Base-by-base conservation (phyloP, 2,329 filamentous ascomycete genomes). In the Hypoxylon sp. region DNA sequence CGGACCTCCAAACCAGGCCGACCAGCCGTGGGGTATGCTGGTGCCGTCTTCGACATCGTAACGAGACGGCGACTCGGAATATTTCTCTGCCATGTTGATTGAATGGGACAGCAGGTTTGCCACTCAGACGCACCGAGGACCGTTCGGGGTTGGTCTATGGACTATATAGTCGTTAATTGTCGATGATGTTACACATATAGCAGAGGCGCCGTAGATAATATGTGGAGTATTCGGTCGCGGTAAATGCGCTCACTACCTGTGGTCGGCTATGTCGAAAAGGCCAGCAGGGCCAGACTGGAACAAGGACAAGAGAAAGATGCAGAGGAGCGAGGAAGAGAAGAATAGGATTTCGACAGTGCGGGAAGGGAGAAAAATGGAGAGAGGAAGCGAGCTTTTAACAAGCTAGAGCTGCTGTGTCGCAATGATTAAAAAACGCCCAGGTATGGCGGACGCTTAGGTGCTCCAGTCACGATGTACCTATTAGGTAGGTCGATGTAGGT, bases 21-120 rank as follows among this genome's bases (percentile, higher is more conserved):
- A 71, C 63, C 70, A 71, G 21, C 69, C 70, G n/a, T 48, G 58
- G 13, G 67, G 62, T 13, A 64, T 55, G n/a, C 74, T 67, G 11
- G 87, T 75, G 23, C 80, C 79, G 33, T 82, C 75, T 20, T 92
- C 80, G 3, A 92, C 80, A 3, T 64, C 65, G 48, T 62, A 62
- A 9, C 55, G 31, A 23, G 63, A 64, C n/a, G 60, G 58, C 31
- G 59, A 17, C 43, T 67, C 62, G 21, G 64, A 66, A n/a, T 64
- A 59, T 37, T 70, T 66, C 43, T 51, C 24, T 58, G 67, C 70
- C 60, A 65, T 65, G 11, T 29, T 56, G 46, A 27, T 40, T 29
- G 43, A 15, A 24, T 18, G 26, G 9, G 24, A 37, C 3, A 21
- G 18, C 2, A 27, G 29, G 10, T 5, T 20, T 43, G 21, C 15